Percentiles rank a stretch among this genome's conserved stretches.
Evolutionary conservation across 805 yeast species (phyloP).

Genomic region (Priceomyces carsonii): DNA sequence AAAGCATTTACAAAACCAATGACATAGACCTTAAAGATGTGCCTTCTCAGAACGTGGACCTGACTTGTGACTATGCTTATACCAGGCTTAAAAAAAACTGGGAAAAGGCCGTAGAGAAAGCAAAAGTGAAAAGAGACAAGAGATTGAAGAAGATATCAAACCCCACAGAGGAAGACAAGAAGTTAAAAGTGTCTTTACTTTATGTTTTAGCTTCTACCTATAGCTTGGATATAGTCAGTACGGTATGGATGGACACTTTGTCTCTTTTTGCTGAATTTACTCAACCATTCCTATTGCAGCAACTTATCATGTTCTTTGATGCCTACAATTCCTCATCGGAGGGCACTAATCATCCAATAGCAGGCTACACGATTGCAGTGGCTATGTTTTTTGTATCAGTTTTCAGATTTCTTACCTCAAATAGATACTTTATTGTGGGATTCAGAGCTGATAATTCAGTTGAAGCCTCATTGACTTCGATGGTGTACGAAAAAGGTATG

Average conservation of each 20-base stretch:
- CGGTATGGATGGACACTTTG: slow-evolving; percentile 18
- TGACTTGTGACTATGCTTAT: slow-evolving; percentile 17
- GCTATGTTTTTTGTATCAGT: slow-evolving; percentile 27
- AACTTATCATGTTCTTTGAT: slow-evolving; percentile 27
- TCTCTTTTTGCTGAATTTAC: slow-evolving; percentile 23
- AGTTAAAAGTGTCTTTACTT: slow-evolving; percentile 21
- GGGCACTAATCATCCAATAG: slow-evolving; percentile 18
- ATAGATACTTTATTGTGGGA: slow-evolving; percentile 16
- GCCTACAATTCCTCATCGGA: slow-evolving; percentile 11
- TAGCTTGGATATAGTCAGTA: slow-evolving; percentile 10
- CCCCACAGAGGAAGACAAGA: slow-evolving; percentile 11
- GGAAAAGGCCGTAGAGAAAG: slow-evolving; percentile 16
- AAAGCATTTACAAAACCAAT: slow-evolving; percentile 21
- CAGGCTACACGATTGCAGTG: slow-evolving; percentile 25
- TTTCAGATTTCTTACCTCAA: slow-evolving; percentile 21
- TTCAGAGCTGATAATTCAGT: slow-evolving; percentile 15
- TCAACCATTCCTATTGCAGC: slow-evolving; percentile 31
- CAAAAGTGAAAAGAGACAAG: slow-evolving; percentile 11
- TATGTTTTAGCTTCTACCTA: slow-evolving; percentile 19
- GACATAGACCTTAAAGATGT: slow-evolving; percentile 51
- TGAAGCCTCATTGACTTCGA: slow-evolving; percentile 22
- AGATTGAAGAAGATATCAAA: slow-evolving; percentile 7
- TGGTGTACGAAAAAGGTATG: slow-evolving; percentile 30
- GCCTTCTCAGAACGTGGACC: slow-evolving; percentile 45
- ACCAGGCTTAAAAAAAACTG: slow-evolving; percentile 22